phyloP scores from a whole-genome alignment of 2,329 filamentous ascomycete genomes.

The Truncatella angustata region DNA sequence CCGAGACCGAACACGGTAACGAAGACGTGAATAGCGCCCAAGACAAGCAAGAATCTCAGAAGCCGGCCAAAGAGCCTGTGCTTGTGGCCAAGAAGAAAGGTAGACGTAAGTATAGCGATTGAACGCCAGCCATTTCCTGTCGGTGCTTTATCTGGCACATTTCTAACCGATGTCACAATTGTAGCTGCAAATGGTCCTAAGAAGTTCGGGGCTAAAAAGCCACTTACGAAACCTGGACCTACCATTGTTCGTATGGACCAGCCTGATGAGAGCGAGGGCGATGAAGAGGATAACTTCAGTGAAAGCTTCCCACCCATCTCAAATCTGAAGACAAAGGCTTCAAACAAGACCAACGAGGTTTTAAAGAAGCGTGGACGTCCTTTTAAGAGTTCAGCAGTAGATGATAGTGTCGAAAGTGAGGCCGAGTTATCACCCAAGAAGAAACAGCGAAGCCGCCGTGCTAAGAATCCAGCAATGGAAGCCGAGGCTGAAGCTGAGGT shows the following conservation, averaged over 20 bases:
- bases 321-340: background rate
- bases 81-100: too few species aligned
- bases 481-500: too few species aligned
- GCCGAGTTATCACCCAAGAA: background rate
- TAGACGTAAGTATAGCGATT: too few species aligned
- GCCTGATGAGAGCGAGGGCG: background rate
- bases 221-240: constrained; percentile 1
- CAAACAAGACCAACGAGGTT: background rate
- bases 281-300: background rate
- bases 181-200: too few species aligned
- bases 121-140: too few species aligned
- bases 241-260: background rate
- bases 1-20: too few species aligned
- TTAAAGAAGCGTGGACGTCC: background rate
- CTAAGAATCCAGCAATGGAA: too few species aligned
- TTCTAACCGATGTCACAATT: too few species aligned
- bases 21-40: too few species aligned
- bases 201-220: constrained; percentile 22
- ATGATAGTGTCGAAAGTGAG: background rate
- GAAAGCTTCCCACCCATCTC: background rate
- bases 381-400: background rate
- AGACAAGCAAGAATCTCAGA: background rate
- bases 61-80: background rate
- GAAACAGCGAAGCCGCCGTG: background rate
- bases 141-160: too few species aligned